Conservation (phyloP, 2,329 filamentous ascomycete species). For the Ophiocordyceps camponoti-saundersi region DNA sequence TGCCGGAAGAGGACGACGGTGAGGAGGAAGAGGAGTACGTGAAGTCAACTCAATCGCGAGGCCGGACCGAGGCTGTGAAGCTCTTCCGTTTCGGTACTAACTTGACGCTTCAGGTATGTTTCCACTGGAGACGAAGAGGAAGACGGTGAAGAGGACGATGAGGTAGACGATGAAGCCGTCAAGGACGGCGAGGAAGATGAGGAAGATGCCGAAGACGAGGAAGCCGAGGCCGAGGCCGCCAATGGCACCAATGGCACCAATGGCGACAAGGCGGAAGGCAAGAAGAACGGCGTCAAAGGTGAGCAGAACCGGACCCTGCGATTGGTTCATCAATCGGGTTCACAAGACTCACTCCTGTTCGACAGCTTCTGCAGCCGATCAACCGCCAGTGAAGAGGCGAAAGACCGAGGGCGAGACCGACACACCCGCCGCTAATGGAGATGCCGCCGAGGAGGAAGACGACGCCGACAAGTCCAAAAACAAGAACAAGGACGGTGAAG, state of each 20-base stretch:
- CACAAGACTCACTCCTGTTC: neutral
- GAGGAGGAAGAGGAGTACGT: constrained; percentile 37
- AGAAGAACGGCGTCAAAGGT: constrained; percentile 18
- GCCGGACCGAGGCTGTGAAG: too few relatives aligned
- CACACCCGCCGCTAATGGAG: constrained; percentile 14
- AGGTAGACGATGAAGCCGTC: constrained; percentile 19
- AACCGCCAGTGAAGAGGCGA: constrained; percentile 33
- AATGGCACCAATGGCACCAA: constrained; percentile 4
- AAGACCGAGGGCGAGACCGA: constrained; percentile 20
- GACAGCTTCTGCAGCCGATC: constrained; percentile 12
- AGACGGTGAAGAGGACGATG: constrained; percentile 20
- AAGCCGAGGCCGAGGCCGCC: constrained; percentile 10
- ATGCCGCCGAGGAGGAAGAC: constrained; percentile 13
- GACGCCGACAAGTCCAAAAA: constrained; percentile 9
- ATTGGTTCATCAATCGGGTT: neutral
- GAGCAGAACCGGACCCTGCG: constrained; percentile 2
- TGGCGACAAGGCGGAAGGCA: constrained; percentile 1
- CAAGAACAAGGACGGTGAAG: constrained; percentile 4
- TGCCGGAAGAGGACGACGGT: constrained; percentile 32
- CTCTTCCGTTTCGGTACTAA: neutral
- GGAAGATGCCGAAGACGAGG: constrained; percentile 13
- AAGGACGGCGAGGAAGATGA: constrained; percentile 19
- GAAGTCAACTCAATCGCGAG: too few relatives aligned
- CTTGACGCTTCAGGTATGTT: constrained; percentile 12
- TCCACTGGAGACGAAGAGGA: constrained; percentile 23